These are phyloP conservation scores for Mycena haematopus DNA, from an alignment of 768 basidiomycete species.

Conservation along the genomic window DNA sequence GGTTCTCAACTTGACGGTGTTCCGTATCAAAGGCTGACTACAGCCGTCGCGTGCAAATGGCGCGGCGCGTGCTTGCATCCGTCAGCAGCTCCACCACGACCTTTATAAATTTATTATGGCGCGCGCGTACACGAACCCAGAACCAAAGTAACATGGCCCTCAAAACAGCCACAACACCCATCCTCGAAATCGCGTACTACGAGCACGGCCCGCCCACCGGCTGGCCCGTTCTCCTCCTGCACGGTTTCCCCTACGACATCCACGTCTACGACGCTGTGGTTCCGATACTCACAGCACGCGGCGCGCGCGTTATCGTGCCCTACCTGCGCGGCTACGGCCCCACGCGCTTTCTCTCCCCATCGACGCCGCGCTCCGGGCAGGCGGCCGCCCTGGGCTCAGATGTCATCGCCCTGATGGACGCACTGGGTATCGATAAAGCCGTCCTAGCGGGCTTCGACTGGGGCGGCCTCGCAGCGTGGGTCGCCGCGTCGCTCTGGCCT, in stretches of 20 bases:
- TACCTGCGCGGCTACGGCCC: neutral
- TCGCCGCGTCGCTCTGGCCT: neutral
- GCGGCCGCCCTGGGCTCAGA: neutral
- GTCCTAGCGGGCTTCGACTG: neutral
- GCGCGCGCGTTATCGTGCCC: conserved; percentile 1
- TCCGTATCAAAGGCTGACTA: too few species aligned
- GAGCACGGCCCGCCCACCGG: conserved; percentile 3
- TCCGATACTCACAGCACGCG: neutral
- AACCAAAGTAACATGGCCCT: neutral
- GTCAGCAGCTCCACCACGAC: too few species aligned
- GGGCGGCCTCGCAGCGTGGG: neutral
- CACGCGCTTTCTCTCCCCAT: conserved; percentile 1
- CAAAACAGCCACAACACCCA: neutral
- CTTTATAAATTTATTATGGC: too few species aligned
- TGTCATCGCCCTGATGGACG: neutral
- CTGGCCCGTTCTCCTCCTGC: neutral
- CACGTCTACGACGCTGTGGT: neutral
- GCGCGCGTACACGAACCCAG: too few species aligned
- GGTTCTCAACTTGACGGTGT: too few species aligned
- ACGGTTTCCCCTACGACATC: neutral
- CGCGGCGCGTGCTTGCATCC: too few species aligned
- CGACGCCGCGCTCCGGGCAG: neutral
- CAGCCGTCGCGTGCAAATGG: too few species aligned
- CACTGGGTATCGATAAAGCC: neutral
- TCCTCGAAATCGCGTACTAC: conserved; percentile 3